Conservation (phyloP, 2,329 filamentous ascomycete species). For the Trichoderma cornu-damae region DNA sequence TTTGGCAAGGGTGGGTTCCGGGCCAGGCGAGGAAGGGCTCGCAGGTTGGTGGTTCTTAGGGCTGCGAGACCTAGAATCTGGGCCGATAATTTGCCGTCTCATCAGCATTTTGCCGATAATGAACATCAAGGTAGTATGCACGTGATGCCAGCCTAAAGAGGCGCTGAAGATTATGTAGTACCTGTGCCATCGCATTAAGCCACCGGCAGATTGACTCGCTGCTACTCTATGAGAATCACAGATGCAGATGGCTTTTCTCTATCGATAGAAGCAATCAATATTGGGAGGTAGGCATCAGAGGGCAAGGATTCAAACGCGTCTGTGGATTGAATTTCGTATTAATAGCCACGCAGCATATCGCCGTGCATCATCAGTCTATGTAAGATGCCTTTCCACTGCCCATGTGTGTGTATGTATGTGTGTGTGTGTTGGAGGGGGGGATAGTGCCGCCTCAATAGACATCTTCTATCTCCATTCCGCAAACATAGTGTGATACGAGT, state of each 20-base stretch:
- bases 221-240: no score
- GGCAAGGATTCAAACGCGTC: neutral
- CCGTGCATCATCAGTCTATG: conserved; percentile 10
- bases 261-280: neutral
- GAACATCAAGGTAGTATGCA: neutral
- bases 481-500: neutral
- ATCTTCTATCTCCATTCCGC: neutral
- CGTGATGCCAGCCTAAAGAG: conserved; percentile 2
- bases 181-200: no score
- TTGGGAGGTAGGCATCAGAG: no score
- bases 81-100: conserved; percentile 31
- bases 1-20: conserved; percentile 29
- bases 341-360: neutral
- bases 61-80: conserved; percentile 37
- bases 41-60: conserved; percentile 34
- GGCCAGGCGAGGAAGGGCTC: conserved; percentile 35
- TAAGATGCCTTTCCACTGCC: neutral
- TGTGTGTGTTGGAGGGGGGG: no score
- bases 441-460: neutral
- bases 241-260: no score
- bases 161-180: no score
- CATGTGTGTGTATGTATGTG: neutral
- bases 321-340: neutral
- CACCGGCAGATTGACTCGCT: no score
- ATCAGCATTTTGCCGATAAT: neutral